A percentile compares a stretch with the other conserved stretches of the same genome.
These are phyloP conservation scores for Diddensiella santjacobensis DNA, from an alignment of 805 yeast species.

Conservation along the genomic window DNA sequence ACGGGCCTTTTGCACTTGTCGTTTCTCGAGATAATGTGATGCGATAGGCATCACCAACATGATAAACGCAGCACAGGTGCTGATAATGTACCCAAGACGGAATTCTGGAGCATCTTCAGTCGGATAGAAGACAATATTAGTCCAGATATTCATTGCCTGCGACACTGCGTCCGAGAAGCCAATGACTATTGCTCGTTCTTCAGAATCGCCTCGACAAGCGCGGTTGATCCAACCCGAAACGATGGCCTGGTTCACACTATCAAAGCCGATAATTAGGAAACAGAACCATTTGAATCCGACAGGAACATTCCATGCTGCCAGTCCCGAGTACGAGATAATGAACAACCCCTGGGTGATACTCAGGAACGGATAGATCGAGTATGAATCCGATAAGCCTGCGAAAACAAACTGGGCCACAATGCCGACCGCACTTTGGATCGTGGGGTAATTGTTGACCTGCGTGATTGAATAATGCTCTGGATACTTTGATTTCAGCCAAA, in stretches of 20 bases:
- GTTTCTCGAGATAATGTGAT: slow-evolving; percentile 29
- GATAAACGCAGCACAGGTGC: slow-evolving; percentile 35
- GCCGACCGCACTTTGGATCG: slow-evolving; percentile 41
- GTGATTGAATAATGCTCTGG: slow-evolving; percentile 32
- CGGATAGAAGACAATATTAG: slow-evolving; percentile 43
- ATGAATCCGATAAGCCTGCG: slow-evolving; percentile 39
- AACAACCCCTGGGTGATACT: slow-evolving; percentile 33
- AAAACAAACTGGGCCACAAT: slow-evolving; percentile 40
- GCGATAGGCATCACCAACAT: slow-evolving; percentile 37
- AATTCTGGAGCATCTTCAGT: slow-evolving; percentile 41
- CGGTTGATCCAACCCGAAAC: slow-evolving; percentile 43
- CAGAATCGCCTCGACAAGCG: slow-evolving; percentile 32
- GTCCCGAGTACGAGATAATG: slow-evolving; percentile 37
- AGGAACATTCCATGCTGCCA: slow-evolving; percentile 42
- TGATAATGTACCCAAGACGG: slow-evolving; percentile 38
- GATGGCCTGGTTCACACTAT: slow-evolving; percentile 37
- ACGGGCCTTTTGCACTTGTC: slow-evolving; percentile 24
- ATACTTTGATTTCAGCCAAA: slow-evolving; percentile 36
- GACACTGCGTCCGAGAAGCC: slow-evolving; percentile 38
- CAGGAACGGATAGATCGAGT: slow-evolving; percentile 38
- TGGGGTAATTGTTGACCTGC: slow-evolving; percentile 41
- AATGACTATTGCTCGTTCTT: slow-evolving; percentile 35
- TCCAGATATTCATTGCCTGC: slow-evolving; percentile 45
- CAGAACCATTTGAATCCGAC: slow-evolving; percentile 41
- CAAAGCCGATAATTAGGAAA: slow-evolving; percentile 38